Conservation (phyloP, 1,284 basidiomycete species). For the Cutaneotrichosporon sp. region DNA sequence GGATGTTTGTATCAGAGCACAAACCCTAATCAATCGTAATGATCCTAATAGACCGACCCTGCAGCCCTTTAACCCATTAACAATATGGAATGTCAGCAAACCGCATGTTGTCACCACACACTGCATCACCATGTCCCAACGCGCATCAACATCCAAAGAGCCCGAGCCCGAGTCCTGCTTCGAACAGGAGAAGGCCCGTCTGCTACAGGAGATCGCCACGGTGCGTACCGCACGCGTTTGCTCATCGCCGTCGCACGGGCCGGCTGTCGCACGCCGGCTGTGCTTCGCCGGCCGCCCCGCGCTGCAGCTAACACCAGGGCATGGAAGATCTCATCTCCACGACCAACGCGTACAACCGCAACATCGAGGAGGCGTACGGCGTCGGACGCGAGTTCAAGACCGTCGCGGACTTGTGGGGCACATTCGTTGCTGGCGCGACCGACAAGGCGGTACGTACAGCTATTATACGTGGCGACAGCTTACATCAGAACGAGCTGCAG, state of each 20-base stretch:
- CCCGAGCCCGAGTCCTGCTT: conserved; percentile 34
- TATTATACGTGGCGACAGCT: background rate
- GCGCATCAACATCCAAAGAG: background rate
- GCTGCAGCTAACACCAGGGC: conserved; percentile 58
- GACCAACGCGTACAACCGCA: conserved; percentile 85
- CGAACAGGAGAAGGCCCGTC: conserved; percentile 42
- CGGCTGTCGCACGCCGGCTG: no score
- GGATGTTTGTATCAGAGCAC: background rate
- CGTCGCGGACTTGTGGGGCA: conserved; percentile 77
- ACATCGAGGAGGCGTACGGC: conserved; percentile 82
- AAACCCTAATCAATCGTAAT: background rate
- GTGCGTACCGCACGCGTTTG: conserved; percentile 24
- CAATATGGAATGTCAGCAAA: background rate
- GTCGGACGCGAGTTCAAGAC: conserved; percentile 91
- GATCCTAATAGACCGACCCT: no score
- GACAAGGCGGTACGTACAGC: background rate
- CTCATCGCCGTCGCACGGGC: no score
- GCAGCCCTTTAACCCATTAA: no score
- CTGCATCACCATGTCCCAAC: background rate
- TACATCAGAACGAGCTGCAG: conserved; percentile 14
- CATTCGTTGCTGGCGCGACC: conserved; percentile 35
- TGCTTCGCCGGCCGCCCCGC: no score
- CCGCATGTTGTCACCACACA: background rate
- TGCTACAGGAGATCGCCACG: conserved; percentile 45
- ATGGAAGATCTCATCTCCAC: conserved; percentile 81